Conservation (phyloP, 2,329 filamentous ascomycete species). For the Penicillium vulpinum region DNA sequence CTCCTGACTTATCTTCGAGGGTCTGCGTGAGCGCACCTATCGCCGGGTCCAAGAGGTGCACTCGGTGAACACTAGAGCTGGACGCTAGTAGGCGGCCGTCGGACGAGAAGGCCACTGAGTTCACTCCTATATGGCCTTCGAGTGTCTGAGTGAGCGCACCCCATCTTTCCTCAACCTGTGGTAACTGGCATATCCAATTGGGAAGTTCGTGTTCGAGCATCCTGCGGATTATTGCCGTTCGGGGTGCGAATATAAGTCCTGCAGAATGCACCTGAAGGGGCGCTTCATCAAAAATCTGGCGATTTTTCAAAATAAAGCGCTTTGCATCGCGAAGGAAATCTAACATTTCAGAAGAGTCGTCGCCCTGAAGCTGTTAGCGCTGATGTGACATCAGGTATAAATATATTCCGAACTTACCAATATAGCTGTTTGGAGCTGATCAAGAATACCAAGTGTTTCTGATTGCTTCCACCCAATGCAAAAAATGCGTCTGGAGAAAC, state of each 20-base stretch:
- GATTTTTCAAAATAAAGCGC: slow-evolving; percentile 33
- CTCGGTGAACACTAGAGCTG: not conserved
- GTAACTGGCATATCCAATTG: slow-evolving; percentile 19
- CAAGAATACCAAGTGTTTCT: no score
- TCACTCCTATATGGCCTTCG: not conserved
- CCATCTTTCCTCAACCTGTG: slow-evolving; percentile 2
- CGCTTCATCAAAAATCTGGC: slow-evolving; percentile 27
- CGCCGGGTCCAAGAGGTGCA: not conserved
- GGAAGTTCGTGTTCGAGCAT: slow-evolving; percentile 21
- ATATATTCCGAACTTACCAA: slow-evolving; percentile 11
- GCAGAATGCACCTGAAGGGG: slow-evolving; percentile 40
- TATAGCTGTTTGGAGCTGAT: slow-evolving; percentile 3
- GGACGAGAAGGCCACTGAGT: not conserved
- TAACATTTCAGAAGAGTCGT: slow-evolving; percentile 10
- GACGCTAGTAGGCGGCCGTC: not conserved
- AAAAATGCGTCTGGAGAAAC: no score
- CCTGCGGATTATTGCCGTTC: slow-evolving; percentile 25
- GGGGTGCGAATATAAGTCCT: slow-evolving; percentile 35
- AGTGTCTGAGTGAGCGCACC: not conserved
- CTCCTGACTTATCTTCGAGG: no score
- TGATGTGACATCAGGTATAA: not conserved
- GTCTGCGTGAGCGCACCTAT: slow-evolving; percentile 9
- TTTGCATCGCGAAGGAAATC: slow-evolving; percentile 33
- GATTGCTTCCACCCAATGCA: no score
- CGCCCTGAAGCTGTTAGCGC: slow-evolving; percentile 9